Evolutionary conservation across 495 filamentous ascomycete species (phyloP), one percentile per base, ranked within the genome.

Genomic region (Penicillium riverlandense): DNA sequence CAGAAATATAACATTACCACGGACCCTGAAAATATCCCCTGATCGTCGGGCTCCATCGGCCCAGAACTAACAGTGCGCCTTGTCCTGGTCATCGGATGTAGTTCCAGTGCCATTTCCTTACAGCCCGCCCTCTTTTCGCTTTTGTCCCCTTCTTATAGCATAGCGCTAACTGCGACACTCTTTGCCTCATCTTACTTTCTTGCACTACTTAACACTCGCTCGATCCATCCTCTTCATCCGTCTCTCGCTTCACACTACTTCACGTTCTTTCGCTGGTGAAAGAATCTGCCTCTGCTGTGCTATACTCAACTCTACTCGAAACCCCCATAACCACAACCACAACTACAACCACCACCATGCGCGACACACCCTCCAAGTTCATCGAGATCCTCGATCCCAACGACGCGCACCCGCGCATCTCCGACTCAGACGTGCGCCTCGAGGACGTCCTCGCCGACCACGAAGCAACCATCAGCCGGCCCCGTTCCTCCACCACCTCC

Each of bases 361-460:
- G 55, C 42, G 65, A 66, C 48, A 69, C 64, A 43, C 59, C 67
- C 1, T 73, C 69, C 49, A 67, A 59, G 50, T 71, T 71, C 52
- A 61, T 73, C 53, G 69, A 71, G 57, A 67, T 71, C 41, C 65
- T 73, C 52, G 65, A 70, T 48, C 60, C 65, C 13, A 56, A 67
- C 48, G 57, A 66, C 45, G 40, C 55, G 11, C 55, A 53, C 16
- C 47, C 52, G 12, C 52, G 58, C 40, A 60, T 66, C 40, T 72
- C 67, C 43, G 62, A 64, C 41, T 65, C 61, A 8, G 69, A 73
- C 40, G 69, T 73, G 38, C 68, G 65, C n/a, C 66, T 73, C 8
- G 69, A 73, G 40, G 69, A 73, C 34, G 66, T 73, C 50, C 62
- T 73, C 32, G 69, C 69, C 38, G 61, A 69, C 44, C 67, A 73